phyloP scores from a whole-genome alignment of 2,329 filamentous ascomycete genomes.

The Stachybotrys elegans region DNA sequence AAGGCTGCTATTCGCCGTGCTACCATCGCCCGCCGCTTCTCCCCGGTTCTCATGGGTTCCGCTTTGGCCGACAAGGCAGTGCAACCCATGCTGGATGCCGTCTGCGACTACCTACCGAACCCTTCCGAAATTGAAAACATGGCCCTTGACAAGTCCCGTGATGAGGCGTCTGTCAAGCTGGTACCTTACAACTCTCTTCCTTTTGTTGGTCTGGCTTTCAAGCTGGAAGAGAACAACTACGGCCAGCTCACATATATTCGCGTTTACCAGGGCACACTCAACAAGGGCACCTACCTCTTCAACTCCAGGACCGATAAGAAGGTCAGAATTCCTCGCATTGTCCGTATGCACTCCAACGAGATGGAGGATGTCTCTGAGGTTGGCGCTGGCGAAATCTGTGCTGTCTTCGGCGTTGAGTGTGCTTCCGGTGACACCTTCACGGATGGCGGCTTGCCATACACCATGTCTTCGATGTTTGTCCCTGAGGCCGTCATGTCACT shows the following conservation, averaged over 20 bases:
- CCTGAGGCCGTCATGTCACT: constrained; percentile 97
- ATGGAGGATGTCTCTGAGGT: constrained; percentile 96
- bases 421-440: constrained; percentile 98
- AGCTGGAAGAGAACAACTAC: constrained; percentile 98
- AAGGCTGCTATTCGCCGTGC: constrained; percentile 87
- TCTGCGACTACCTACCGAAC: constrained; percentile 93
- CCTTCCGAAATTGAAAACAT: constrained; percentile 84
- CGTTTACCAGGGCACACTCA: constrained; percentile 90
- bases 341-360: constrained; percentile 98
- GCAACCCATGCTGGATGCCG: constrained; percentile 93
- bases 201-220: constrained; percentile 95
- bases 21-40: constrained; percentile 86
- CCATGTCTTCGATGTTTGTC: constrained; percentile 97
- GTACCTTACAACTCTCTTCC: constrained; percentile 90
- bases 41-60: constrained; percentile 93
- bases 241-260: constrained; percentile 97
- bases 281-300: constrained; percentile 84
- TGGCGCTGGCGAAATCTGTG: constrained; percentile 94
- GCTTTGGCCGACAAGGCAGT: constrained; percentile 91
- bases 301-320: constrained; percentile 94
- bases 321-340: constrained; percentile 93
- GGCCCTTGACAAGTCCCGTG: constrained; percentile 76
- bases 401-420: constrained; percentile 96
- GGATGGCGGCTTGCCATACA: constrained; percentile 85
- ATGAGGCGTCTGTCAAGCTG: constrained; percentile 77